A percentile compares a stretch with the other conserved stretches of the same genome.
phyloP scores from a whole-genome alignment of 2,329 filamentous ascomycete genomes.

The Plectosphaerella plurivora region DNA sequence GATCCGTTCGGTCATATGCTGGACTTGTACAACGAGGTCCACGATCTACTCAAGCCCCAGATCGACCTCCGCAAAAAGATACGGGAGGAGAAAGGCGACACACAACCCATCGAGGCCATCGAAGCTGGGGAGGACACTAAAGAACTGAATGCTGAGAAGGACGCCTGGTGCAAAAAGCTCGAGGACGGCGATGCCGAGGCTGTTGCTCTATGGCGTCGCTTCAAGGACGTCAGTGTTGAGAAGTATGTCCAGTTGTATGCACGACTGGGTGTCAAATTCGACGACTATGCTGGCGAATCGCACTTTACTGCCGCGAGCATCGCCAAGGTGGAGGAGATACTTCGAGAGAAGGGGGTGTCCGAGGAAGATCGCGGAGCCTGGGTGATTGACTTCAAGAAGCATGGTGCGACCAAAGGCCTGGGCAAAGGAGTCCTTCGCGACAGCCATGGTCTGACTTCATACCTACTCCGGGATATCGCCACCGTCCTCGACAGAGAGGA shows the following conservation, averaged over 20 bases:
- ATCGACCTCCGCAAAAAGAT: not conserved
- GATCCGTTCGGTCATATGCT: slow-evolving; percentile 81
- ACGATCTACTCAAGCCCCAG: slow-evolving; percentile 23
- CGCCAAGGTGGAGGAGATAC: slow-evolving; percentile 54
- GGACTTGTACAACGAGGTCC: slow-evolving; percentile 78
- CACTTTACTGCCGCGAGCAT: slow-evolving; percentile 65
- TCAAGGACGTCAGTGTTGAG: slow-evolving; percentile 63
- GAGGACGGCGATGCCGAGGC: slow-evolving; percentile 61
- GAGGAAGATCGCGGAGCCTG: slow-evolving; percentile 67
- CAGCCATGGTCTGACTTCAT: slow-evolving; percentile 70
- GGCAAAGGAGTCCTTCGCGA: slow-evolving; percentile 69
- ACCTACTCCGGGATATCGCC: slow-evolving; percentile 74
- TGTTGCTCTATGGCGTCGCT: slow-evolving; percentile 59
- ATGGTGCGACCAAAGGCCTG: slow-evolving; percentile 60
- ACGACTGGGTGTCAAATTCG: slow-evolving; percentile 66
- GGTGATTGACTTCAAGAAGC: slow-evolving; percentile 68
- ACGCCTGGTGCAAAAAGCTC: slow-evolving; percentile 67
- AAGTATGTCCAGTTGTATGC: slow-evolving; percentile 66
- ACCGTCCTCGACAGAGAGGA: slow-evolving; percentile 62
- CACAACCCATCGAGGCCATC: slow-evolving; percentile 61
- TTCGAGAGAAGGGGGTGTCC: slow-evolving; percentile 61
- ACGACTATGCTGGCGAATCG: slow-evolving; percentile 71
- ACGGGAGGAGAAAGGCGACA: slow-evolving; percentile 50
- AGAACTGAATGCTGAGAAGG: slow-evolving; percentile 68
- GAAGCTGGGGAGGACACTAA: slow-evolving; percentile 49